These are phyloP conservation scores for Elongisporangium senticosum DNA, from an alignment of 352 stramenopile species.

Conservation along the genomic window DNA sequence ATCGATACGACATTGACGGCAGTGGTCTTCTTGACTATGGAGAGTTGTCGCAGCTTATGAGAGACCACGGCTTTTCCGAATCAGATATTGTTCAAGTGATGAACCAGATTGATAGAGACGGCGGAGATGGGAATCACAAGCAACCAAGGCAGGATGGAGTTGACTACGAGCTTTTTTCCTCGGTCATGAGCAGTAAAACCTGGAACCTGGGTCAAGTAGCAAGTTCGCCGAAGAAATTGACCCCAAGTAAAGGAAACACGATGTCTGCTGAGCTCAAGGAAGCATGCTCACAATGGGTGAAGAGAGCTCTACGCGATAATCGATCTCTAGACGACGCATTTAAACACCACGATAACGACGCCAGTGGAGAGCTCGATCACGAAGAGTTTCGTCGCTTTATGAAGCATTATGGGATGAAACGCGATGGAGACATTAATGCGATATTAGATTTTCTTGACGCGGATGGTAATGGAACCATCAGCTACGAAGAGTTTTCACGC, in stretches of 20 bases:
- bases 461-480: conserved; percentile 35
- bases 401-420: conserved; percentile 38
- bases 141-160: conserved; percentile 8
- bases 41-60: conserved; percentile 27
- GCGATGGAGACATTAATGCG: conserved; percentile 25
- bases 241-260: background rate
- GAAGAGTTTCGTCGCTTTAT: conserved; percentile 50
- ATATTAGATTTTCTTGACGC: conserved; percentile 35
- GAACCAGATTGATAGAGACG: conserved; percentile 17
- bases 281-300: conserved; percentile 12
- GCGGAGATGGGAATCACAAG: background rate
- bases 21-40: conserved; percentile 24
- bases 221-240: background rate
- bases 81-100: conserved; percentile 19
- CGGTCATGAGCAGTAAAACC: conserved; percentile 12
- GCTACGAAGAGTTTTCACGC: conserved; percentile 30
- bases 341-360: conserved; percentile 25
- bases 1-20: conserved; percentile 31
- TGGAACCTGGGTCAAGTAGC: conserved; percentile 10
- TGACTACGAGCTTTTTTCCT: conserved; percentile 19
- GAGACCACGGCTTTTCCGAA: conserved; percentile 26
- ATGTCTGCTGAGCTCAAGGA: background rate
- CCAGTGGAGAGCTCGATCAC: conserved; percentile 35
- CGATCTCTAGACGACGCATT: conserved; percentile 33
- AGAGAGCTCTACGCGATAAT: conserved; percentile 25